Evolutionary conservation across 768 basidiomycete genomes (phyloP), one percentile per base, ranked within the genome.

Genomic region (Leccinum incarnatum): DNA sequence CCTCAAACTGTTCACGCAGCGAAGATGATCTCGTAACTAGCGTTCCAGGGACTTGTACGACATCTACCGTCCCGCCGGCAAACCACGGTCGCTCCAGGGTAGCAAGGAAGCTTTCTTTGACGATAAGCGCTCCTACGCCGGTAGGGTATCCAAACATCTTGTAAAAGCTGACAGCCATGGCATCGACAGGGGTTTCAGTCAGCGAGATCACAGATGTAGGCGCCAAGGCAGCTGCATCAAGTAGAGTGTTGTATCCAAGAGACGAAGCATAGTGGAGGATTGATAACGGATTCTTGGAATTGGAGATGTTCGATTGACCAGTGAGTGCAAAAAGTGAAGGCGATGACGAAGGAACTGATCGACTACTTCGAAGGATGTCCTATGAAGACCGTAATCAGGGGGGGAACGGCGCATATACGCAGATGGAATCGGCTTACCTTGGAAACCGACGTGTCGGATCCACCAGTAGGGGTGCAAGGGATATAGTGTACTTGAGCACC

Each of bases 61-160:
- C 80, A 62, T 90, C 84, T 21, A 93, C 90, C 0, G 85, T 90
- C 2, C 91, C 91, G 30, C 91, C 91, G 2, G 90, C 83, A 69
- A 93, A 93, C 91, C 91, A 94, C 0, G 89, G 90, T 8, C 89
- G 82, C 55, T 83, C 77, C 42, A 91, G 76, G 51, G 75, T 75
- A 5, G 71, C 71, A 53, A 91, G 72, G 64, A 91, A 90, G 9
- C 81, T 80, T 66, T 86, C 85, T 69, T 85, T 88, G 47, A 88
- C 86, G 29, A 94, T 71, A 5, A 94, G 77, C 12, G 90, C 90
- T 36, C 92, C 91, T 46, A 93, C 83, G 8, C 91, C 91, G 0
- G 91, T 93, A 11, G 91, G 91, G 64, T 86, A 93, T 34, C 91
- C 91, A 62, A 92, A 91, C 88, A 93, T 92, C 65, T 94, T 94